Percentiles rank a stretch among this genome's conserved stretches.
These are phyloP conservation scores for Erythrophleum ivorense DNA, from an alignment of 331 rosid genomes.

Conservation along the genomic window DNA sequence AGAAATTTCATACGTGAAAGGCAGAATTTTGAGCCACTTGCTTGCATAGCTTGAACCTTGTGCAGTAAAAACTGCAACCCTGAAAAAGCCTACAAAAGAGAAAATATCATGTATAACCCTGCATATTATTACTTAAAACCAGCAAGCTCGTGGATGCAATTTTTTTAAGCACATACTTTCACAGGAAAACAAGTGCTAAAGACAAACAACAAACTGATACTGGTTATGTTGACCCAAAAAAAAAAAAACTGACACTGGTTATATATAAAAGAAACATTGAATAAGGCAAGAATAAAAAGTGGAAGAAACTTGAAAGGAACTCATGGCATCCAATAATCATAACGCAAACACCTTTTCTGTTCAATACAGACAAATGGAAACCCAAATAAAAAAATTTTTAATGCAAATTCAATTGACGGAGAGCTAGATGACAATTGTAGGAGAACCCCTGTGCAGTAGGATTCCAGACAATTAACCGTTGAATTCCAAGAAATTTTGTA, in stretches of 20 bases:
- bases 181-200: neutral
- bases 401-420: neutral
- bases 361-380: neutral
- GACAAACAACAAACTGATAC: neutral
- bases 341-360: neutral
- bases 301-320: neutral
- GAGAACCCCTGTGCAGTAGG: neutral
- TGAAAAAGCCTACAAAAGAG: slow-evolving; percentile 67
- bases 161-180: neutral
- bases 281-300: neutral
- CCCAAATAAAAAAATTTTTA: neutral
- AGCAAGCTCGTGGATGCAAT: neutral
- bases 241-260: neutral
- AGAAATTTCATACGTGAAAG: slow-evolving; percentile 55
- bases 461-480: neutral
- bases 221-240: neutral
- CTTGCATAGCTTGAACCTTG: slow-evolving; percentile 63
- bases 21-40: slow-evolving; percentile 66
- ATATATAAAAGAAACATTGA: neutral
- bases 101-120: neutral
- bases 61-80: slow-evolving; percentile 83
- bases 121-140: slow-evolving; percentile 1
- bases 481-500: neutral
- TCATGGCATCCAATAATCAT: neutral
- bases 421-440: neutral